phyloP scores from a whole-genome alignment of 306 rosid genomes.

The Sechiopsis laciniata region DNA sequence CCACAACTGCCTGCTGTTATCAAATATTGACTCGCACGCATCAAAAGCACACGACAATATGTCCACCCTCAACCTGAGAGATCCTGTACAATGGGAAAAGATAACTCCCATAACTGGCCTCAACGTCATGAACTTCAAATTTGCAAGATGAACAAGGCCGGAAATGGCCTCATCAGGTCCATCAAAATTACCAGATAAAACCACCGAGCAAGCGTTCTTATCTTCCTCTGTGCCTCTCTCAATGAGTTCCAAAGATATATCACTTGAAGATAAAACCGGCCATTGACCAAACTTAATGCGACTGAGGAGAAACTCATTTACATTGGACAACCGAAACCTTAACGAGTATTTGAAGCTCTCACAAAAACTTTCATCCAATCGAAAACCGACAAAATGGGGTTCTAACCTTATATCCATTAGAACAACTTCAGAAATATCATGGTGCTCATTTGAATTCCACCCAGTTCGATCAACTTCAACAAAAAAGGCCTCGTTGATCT shows the following conservation, averaged over 20 bases:
- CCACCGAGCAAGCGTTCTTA: conserved; percentile 38
- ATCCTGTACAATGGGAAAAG: conserved; percentile 36
- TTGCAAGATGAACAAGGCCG: conserved; percentile 71
- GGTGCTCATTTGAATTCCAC: conserved; percentile 57
- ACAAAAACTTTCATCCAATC: conserved; percentile 36
- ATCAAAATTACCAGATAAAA: conserved; percentile 72
- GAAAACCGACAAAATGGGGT: conserved; percentile 49
- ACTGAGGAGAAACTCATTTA: conserved; percentile 32
- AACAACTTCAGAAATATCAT: conserved; percentile 80
- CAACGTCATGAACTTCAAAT: conserved; percentile 65
- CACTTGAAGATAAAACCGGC: conserved; percentile 64
- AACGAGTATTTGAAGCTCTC: conserved; percentile 42
- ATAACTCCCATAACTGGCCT: conserved; percentile 52
- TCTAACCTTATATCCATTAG: conserved; percentile 41
- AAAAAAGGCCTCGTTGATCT: conserved; percentile 42
- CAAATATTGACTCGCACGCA: conserved; percentile 75
- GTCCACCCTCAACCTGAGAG: conserved; percentile 73
- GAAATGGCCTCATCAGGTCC: conserved; percentile 82
- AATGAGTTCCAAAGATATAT: conserved; percentile 60
- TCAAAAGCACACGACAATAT: conserved; percentile 52
- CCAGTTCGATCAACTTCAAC: conserved; percentile 61
- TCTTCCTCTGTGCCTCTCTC: conserved; percentile 31
- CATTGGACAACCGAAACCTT: conserved; percentile 60
- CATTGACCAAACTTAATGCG: conserved; percentile 80
- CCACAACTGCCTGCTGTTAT: conserved; percentile 66